A percentile compares a stretch with the other conserved stretches of the same genome.
phyloP scores from a whole-genome alignment of 352 stramenopile genomes.

The Globisporangium ultimum region DNA sequence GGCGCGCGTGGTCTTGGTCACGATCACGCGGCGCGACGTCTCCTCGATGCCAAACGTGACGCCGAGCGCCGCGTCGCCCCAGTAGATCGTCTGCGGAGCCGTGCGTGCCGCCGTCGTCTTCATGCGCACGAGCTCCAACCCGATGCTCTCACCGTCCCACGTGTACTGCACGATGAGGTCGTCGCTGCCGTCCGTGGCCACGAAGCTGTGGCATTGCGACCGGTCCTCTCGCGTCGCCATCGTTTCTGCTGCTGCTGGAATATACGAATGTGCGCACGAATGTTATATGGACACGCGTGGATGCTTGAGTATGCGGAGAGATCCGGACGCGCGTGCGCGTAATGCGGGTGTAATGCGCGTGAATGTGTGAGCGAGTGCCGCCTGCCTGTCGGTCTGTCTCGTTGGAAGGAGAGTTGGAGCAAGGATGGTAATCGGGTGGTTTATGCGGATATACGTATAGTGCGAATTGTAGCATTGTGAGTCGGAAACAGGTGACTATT shows the following conservation, averaged over 20 bases:
- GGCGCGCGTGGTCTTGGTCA: conserved; percentile 50
- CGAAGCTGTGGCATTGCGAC: conserved; percentile 35
- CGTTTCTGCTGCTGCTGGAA: background rate
- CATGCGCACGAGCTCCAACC: conserved; percentile 53
- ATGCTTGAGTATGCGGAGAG: background rate
- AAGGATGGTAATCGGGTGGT: too few species aligned
- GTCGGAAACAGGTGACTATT: too few species aligned
- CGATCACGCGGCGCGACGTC: conserved; percentile 58
- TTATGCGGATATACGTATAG: too few species aligned
- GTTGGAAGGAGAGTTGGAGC: too few species aligned
- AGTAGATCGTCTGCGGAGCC: conserved; percentile 27
- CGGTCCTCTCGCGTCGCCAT: conserved; percentile 10
- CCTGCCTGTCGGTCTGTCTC: too few species aligned
- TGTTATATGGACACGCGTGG: background rate
- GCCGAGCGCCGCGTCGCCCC: conserved; percentile 43
- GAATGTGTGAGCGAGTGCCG: background rate
- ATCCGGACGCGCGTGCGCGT: background rate
- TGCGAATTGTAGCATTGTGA: too few species aligned
- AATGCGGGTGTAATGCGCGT: background rate
- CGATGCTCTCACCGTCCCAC: conserved; percentile 53
- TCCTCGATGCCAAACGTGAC: conserved; percentile 77
- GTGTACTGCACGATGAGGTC: conserved; percentile 53
- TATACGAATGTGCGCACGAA: too few species aligned
- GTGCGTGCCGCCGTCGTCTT: conserved; percentile 18
- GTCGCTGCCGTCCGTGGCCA: conserved; percentile 40